A percentile compares a stretch with the other conserved stretches of the same genome.
Conservation (phyloP, 2,329 filamentous ascomycete species). For the Alternaria solani region DNA sequence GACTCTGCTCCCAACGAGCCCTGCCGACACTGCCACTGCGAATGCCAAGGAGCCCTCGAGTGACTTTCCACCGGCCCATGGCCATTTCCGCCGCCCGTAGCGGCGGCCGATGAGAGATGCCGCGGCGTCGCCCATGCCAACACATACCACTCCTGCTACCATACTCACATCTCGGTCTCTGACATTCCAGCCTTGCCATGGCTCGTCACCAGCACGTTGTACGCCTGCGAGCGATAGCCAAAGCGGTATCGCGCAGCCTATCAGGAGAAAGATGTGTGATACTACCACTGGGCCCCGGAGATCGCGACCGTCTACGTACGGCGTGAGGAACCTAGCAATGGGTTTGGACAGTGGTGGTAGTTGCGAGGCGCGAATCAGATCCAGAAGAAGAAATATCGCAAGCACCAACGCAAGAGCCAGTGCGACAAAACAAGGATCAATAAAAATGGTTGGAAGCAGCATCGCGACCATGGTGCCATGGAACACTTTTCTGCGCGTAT, state of each 20-base stretch:
- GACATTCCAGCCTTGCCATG: conserved; percentile 78
- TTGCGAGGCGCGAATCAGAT: conserved; percentile 88
- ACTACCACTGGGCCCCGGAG: conserved; percentile 93
- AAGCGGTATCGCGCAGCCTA: conserved; percentile 92
- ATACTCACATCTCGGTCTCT: conserved; percentile 78
- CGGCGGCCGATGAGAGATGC: conserved; percentile 88
- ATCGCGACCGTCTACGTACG: conserved; percentile 93
- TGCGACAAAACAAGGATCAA: conserved; percentile 85
- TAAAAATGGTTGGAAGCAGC: conserved; percentile 84
- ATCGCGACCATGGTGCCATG: conserved; percentile 98
- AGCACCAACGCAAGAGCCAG: conserved; percentile 82
- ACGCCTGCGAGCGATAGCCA: conserved; percentile 85
- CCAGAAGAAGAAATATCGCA: conserved; percentile 84
- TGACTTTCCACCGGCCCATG: conserved; percentile 96
- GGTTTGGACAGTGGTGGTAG: conserved; percentile 88
- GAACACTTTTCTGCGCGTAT: conserved; percentile 95
- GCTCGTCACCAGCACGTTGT: conserved; percentile 62
- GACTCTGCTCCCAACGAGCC: conserved; percentile 71
- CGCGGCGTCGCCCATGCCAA: conserved; percentile 93
- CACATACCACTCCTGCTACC: conserved; percentile 91
- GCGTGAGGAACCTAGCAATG: conserved; percentile 84
- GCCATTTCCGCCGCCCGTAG: conserved; percentile 88
- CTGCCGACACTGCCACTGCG: conserved; percentile 76
- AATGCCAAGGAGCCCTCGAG: conserved; percentile 88
- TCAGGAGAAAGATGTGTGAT: conserved; percentile 92